Base-by-base conservation (phyloP, 2,329 filamentous ascomycete species). In the Monilinia vaccinii-corymbosi region DNA sequence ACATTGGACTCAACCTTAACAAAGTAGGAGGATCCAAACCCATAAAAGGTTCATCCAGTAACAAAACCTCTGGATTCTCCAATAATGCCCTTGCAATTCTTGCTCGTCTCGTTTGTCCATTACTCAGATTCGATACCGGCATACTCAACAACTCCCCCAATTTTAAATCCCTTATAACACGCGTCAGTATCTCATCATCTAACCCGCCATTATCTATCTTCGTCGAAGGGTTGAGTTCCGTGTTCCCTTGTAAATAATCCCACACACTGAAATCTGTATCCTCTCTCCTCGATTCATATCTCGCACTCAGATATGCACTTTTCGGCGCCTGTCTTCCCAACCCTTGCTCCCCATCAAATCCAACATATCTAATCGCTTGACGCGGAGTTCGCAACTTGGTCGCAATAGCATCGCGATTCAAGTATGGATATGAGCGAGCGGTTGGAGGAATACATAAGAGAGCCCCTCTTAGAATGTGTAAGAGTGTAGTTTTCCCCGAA, bases 31-130 rank as follows among this genome's bases (percentile, higher is more conserved):
- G 94, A 73, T 97, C 94, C 18, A 99, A 78, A 0, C 94, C 93
- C 89, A 97, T 96, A 70, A 97, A 97, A 1, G 94, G 93, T 68
- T 96, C 93, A 74, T 99, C 94, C 2, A 96, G 78, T 56, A 97
- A 78, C 62, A 99, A 71, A 13, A 96, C 80, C 72, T 95, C 88
- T 0, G 94, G 94, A 56, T 81, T 81, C 8, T 79, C 84, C 61
- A 97, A 78, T 55, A 99, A 75, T 0, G 92, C 91, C 67, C 91
- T 89, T 2, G 91, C 94, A 66, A 99, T 96, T 63, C 90, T 84
- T 9, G 93, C 89, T 58, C 94, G 79, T 64, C 93, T 80, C 8
- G 89, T 93, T 74, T 99, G 94, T 0, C 94, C 94, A 73, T 97
- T 97, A 71, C 91, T 97, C 58, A 99, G 75, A 71, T 94, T 96